Conservation (phyloP, 139 green algal genomes). For the Limnomonas spitsbergensis region DNA sequence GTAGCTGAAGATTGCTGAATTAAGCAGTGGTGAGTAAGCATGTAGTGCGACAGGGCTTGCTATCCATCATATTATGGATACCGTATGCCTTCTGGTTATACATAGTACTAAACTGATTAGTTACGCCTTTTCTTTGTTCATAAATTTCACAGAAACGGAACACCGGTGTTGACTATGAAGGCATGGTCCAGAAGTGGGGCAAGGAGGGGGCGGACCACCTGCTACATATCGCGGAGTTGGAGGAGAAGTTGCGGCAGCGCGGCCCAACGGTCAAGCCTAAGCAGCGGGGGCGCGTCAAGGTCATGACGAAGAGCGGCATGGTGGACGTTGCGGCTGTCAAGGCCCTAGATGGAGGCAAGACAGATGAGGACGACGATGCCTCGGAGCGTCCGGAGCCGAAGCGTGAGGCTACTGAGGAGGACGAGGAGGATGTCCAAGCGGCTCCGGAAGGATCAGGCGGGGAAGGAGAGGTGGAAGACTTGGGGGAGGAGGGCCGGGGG, state of each 20-base stretch:
- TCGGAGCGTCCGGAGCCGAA: too few relatives aligned
- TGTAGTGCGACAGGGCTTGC: too few relatives aligned
- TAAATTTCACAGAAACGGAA: not conserved
- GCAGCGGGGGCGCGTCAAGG: not conserved
- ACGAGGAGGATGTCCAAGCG: not conserved
- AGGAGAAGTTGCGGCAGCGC: not conserved
- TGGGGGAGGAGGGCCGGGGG: not conserved
- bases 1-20: too few relatives aligned
- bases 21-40: too few relatives aligned
- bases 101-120: too few relatives aligned
- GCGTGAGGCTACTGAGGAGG: not conserved
- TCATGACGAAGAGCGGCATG: not conserved
- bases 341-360: not conserved
- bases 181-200: not conserved
- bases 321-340: not conserved
- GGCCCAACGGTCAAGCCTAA: not conserved
- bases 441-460: not conserved
- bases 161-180: not conserved
- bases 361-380: not conserved
- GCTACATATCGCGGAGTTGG: not conserved
- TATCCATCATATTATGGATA: too few relatives aligned
- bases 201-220: not conserved
- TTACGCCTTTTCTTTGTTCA: too few relatives aligned
- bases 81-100: too few relatives aligned
- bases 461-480: not conserved